These are phyloP conservation scores for Kuraishia floccosa DNA, from an alignment of 805 yeast genomes.

Conservation along the genomic window DNA sequence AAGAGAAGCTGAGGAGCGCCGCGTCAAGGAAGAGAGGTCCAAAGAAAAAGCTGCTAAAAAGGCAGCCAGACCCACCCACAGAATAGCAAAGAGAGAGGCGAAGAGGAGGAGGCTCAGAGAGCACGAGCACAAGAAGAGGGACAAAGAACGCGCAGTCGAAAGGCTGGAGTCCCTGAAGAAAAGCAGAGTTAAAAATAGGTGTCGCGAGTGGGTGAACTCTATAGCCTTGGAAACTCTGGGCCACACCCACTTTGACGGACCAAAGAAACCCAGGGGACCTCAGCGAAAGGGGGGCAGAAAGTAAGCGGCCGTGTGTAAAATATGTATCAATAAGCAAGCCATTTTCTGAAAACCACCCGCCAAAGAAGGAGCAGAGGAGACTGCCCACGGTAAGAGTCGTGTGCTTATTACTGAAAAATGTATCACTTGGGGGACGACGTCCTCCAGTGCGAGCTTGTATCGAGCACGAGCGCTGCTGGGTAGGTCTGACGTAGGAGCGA, in stretches of 20 bases:
- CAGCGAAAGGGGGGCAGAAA: constrained; percentile 3
- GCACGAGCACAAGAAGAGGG: constrained; percentile 17
- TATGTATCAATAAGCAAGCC: no score
- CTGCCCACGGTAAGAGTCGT: no score
- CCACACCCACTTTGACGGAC: constrained; percentile 45
- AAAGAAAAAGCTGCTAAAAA: constrained; percentile 18
- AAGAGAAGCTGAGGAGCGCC: constrained; percentile 7
- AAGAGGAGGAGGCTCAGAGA: constrained; percentile 19
- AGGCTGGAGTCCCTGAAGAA: constrained; percentile 20
- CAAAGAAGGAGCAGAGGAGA: no score
- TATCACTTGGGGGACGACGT: no score
- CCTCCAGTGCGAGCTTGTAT: no score
- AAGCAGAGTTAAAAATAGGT: constrained; percentile 31
- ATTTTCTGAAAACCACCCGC: no score
- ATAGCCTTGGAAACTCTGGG: constrained; percentile 41
- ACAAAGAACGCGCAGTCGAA: constrained; percentile 12
- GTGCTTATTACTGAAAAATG: no score
- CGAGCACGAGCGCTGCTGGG: no score
- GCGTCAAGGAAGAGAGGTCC: constrained; percentile 11
- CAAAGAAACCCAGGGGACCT: background rate
- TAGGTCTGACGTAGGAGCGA: no score
- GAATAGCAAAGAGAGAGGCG: constrained; percentile 24
- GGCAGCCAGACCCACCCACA: constrained; percentile 18
- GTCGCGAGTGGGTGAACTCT: constrained; percentile 53
- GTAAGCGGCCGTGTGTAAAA: no score